These are phyloP conservation scores for Cutaneotrichosporon sp. DNA, from an alignment of 1,284 basidiomycete species.

Conservation along the genomic window DNA sequence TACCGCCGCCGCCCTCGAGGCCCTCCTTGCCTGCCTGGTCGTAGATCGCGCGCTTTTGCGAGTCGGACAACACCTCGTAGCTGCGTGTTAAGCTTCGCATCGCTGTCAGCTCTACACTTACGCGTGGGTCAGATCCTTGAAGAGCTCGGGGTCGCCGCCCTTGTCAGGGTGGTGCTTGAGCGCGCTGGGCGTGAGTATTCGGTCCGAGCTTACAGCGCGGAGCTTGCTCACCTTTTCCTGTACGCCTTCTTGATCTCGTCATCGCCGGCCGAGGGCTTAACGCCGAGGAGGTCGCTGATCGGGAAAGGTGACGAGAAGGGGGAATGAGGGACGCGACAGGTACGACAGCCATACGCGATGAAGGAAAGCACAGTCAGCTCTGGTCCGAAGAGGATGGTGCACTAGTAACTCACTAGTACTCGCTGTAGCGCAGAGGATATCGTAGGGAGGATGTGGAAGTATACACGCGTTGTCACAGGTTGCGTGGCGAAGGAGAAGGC, in stretches of 20 bases:
- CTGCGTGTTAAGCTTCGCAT: slow-evolving; percentile 51
- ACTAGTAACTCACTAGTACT: slow-evolving; percentile 63
- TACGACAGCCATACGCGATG: not conserved
- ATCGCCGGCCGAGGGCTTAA: slow-evolving; percentile 71
- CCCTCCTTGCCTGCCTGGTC: slow-evolving; percentile 94
- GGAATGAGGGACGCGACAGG: not conserved
- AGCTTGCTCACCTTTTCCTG: slow-evolving; percentile 72
- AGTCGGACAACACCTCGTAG: slow-evolving; percentile 91
- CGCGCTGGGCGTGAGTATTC: slow-evolving; percentile 60
- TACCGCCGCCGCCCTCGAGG: slow-evolving; percentile 66
- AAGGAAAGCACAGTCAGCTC: slow-evolving; percentile 13
- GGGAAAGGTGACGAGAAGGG: slow-evolving; percentile 14
- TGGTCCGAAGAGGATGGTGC: not conserved
- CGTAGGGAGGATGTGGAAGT: not conserved
- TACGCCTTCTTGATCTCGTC: slow-evolving; percentile 90
- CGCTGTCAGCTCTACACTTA: slow-evolving; percentile 54
- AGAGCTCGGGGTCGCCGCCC: slow-evolving; percentile 92
- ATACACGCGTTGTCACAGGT: not conserved
- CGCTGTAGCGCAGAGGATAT: slow-evolving; percentile 57
- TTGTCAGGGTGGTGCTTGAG: slow-evolving; percentile 91
- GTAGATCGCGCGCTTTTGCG: slow-evolving; percentile 79
- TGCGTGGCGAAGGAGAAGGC: not conserved
- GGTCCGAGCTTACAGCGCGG: slow-evolving; percentile 5
- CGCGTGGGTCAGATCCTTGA: slow-evolving; percentile 98
- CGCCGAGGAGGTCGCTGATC: slow-evolving; percentile 70